phyloP scores from a whole-genome alignment of 169 alveolate genomes.

The Theileria parva region DNA sequence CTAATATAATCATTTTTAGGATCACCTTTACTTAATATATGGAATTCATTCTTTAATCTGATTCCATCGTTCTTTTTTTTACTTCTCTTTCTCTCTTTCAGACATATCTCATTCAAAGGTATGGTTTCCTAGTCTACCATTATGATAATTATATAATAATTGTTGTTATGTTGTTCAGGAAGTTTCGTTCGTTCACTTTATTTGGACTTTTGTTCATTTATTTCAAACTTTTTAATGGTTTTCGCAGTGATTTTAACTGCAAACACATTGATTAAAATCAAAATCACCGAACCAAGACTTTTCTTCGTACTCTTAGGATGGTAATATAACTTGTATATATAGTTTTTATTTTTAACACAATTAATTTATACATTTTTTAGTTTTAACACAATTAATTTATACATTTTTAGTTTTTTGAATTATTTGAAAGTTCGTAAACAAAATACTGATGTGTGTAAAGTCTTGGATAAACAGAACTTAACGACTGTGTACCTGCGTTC shows the following conservation, averaged over 20 bases:
- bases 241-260: slow-evolving; percentile 1
- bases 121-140: neutral
- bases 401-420: neutral
- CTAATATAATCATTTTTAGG: neutral
- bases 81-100: slow-evolving; percentile 14
- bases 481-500: neutral
- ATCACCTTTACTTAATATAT: slow-evolving; percentile 14
- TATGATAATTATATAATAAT: neutral
- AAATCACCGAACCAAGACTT: slow-evolving; percentile 7
- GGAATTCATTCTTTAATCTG: neutral
- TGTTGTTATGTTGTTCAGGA: neutral
- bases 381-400: neutral
- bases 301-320: slow-evolving; percentile 9
- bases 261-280: slow-evolving; percentile 3
- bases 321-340: too few species aligned
- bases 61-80: slow-evolving; percentile 32
- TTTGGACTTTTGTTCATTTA: neutral
- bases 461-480: slow-evolving; percentile 11
- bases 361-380: neutral
- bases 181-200: neutral
- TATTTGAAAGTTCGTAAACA: neutral
- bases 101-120: slow-evolving; percentile 52
- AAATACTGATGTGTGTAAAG: neutral
- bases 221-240: neutral
- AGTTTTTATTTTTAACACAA: too few species aligned